Evolutionary conservation across 495 filamentous ascomycete genomes (phyloP).

Genomic region (Paragyromitra xinjiangensis): DNA sequence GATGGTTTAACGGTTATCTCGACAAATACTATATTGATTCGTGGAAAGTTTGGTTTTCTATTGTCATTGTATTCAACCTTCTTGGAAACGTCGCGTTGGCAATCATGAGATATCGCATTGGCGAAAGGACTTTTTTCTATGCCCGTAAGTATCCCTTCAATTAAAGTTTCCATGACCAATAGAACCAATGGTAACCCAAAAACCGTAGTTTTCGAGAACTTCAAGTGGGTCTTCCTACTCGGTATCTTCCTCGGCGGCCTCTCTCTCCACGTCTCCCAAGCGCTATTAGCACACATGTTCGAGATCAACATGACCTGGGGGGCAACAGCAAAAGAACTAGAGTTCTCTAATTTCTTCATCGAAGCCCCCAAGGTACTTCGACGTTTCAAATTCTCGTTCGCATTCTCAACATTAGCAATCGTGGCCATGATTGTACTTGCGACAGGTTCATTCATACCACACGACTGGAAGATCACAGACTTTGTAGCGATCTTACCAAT

Average conservation of each 20-base stretch:
- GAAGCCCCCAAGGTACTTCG: constrained; percentile 79
- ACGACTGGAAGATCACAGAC: constrained; percentile 74
- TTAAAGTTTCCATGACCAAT: neutral
- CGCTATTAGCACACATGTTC: constrained; percentile 74
- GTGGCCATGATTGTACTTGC: constrained; percentile 74
- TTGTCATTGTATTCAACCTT: constrained; percentile 76
- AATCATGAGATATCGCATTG: constrained; percentile 73
- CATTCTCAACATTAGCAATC: constrained; percentile 70
- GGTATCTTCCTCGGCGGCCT: constrained; percentile 76
- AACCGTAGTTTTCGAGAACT: constrained; percentile 70
- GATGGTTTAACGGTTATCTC: constrained; percentile 76
- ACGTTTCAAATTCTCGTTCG: constrained; percentile 79
- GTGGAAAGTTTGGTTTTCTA: constrained; percentile 79
- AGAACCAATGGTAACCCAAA: constrained; percentile 10
- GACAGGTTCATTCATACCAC: constrained; percentile 69
- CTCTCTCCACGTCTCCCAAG: constrained; percentile 73
- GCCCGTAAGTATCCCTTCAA: constrained; percentile 51
- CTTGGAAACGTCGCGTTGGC: constrained; percentile 72
- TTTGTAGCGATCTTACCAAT: constrained; percentile 85
- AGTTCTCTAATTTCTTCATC: constrained; percentile 70
- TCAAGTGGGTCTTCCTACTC: constrained; percentile 76
- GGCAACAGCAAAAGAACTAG: constrained; percentile 71
- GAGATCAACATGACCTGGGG: constrained; percentile 78
- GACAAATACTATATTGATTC: constrained; percentile 80
- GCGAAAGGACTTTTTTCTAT: constrained; percentile 65